Evolutionary conservation across 2,329 filamentous ascomycete genomes (phyloP).

Genomic region (Hypomyces perniciosus): DNA sequence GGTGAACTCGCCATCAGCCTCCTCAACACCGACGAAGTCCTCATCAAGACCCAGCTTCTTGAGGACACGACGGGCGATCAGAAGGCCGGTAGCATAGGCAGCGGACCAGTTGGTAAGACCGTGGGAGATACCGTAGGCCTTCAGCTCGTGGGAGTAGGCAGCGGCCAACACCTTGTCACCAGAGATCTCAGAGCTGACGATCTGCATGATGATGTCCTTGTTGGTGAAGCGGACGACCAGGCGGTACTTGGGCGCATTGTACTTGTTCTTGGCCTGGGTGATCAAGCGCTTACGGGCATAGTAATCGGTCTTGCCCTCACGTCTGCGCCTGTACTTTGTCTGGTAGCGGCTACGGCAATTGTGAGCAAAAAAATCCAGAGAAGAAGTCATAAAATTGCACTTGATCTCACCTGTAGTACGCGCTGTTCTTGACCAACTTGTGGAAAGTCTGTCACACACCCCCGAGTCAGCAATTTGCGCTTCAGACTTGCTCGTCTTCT

Average conservation of each 20-base stretch:
- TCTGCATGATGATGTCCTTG: slow-evolving; percentile 98
- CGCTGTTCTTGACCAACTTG: slow-evolving; percentile 95
- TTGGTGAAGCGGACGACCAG: slow-evolving; percentile 99
- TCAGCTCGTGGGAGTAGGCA: slow-evolving; percentile 96
- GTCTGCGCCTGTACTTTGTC: slow-evolving; percentile 99
- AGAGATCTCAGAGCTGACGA: slow-evolving; percentile 90
- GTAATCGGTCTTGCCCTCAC: slow-evolving; percentile 98
- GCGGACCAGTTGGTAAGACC: slow-evolving; percentile 99
- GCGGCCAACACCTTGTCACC: slow-evolving; percentile 95
- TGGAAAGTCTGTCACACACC: slow-evolving; percentile 68
- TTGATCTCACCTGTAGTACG: slow-evolving; percentile 87
- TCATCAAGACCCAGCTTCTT: slow-evolving; percentile 96
- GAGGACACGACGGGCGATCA: slow-evolving; percentile 92
- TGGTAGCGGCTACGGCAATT: slow-evolving; percentile 74
- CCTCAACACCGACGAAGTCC: slow-evolving; percentile 91
- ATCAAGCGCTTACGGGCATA: slow-evolving; percentile 99
- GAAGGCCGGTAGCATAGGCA: slow-evolving; percentile 92
- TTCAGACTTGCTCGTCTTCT: slow-evolving; percentile 66
- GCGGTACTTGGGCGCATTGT: slow-evolving; percentile 99
- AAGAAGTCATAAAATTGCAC: background rate
- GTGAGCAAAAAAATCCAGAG: slow-evolving; percentile 19
- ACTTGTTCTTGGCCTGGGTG: slow-evolving; percentile 99
- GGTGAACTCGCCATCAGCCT: slow-evolving; percentile 91
- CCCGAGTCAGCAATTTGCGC: slow-evolving; percentile 99
- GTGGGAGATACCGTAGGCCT: slow-evolving; percentile 94